Base-by-base conservation (phyloP, 345 rosid genomes). In the Salix caprea region DNA sequence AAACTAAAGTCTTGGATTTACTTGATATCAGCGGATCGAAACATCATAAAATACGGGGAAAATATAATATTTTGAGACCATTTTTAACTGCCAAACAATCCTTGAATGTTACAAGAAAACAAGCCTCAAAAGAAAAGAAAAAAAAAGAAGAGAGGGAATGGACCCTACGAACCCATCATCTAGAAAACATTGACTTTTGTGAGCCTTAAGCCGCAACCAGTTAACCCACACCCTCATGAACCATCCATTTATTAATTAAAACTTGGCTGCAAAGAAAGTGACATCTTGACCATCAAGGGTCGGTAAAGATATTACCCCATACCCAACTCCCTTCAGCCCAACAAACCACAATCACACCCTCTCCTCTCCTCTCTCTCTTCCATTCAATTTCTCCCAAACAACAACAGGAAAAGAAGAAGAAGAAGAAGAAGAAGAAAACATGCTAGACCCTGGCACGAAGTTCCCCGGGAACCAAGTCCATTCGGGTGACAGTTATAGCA, bases 391-490 rank as follows among this genome's bases (percentile, higher is more conserved):
- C 44, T 65, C 61, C 11, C 58, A 24, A 26, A 18, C 60, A 37
- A 37, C 19, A 26, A 26, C 72, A 26, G 2, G 54, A 24, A 0
- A 28, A 34, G 4, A 70, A 16, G 8, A 18, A 30, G 36, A 28
- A 28, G 30, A 28, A 28, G 28, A 28, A 28, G 1, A 4, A 5
- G 34, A 32, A 32, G 0, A 37, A 32, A 46, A 37, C 40, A 86
- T 89, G 92, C 75, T 84, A 34, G 87, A 82, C 79, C 88, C 82
- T 56, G 79, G 70, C 21, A 71, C 72, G 30, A 48, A 64, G 37
- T 42, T 79, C 15, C 72, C 23, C 72, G 74, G 78, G 9, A 61
- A 61, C 75, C 82, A 78, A 76, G 62, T 71, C 74, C 73, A 72
- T 71, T 82, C 85, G 23, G 52, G 26, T 64, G 54, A 15, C 44